Evolutionary conservation across 2,329 filamentous ascomycete genomes (phyloP), one percentile per base, ranked within the genome.

Genomic region (Tolypocladium album): DNA sequence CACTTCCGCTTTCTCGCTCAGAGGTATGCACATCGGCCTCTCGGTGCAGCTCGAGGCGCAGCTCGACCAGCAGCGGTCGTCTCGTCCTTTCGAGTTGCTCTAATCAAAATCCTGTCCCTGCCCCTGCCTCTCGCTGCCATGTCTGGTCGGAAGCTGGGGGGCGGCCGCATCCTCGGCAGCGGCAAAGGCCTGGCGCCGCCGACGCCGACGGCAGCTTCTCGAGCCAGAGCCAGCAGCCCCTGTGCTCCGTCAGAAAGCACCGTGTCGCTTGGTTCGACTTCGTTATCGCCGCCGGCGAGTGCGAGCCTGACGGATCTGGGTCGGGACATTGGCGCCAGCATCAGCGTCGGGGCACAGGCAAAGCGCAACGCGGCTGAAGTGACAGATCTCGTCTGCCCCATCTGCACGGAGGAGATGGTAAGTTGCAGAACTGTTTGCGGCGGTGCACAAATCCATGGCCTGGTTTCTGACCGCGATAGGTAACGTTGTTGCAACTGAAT

Each of bases 341-440:
- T 97, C 67, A 92, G 88, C 59, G 76, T 94, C 24, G 80, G 76
- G 27, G 75, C 76, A 12, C 77, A 80, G 22, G 79, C 81, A 58
- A 79, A 81, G 78, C 62, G 80, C 81, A 64, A 79, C 76, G 56
- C 81, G 15, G 64, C 68, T 11, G 67, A 71, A 62, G 61, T 84
- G 58, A 84, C 84, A 64, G 83, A 83, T 72, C 85, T 99, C 61
- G 85, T 93, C 59, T 99, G 94, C 73, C 94, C 94, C n/a, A 99
- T 99, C 71, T 99, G 94, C 75, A 92, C 87, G 67, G 95, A 97
- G 76, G 92, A 97, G 74, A 99, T 99, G 94, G 92, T 94, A 77
- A 64, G 77, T 68, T 36, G 43, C 52, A n/a, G 17, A 15, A 2
- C 15, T 31, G 1, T 40, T 2, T 24, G 20, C 36, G 17, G 12